These are phyloP conservation scores for Russula sp. DNA, from an alignment of 768 basidiomycete genomes.

Conservation along the genomic window DNA sequence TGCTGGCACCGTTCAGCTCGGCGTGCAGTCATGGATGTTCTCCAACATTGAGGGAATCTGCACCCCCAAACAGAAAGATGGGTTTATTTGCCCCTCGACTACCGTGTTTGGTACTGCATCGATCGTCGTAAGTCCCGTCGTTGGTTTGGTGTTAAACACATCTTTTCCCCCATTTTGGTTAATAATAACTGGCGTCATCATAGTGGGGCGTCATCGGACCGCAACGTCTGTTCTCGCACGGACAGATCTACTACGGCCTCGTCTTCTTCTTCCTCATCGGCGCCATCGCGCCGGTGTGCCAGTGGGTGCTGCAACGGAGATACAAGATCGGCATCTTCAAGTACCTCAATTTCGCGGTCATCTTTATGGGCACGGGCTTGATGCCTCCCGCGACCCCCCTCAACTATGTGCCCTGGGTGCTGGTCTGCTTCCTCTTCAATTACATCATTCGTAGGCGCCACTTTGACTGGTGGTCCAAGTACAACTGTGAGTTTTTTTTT, in stretches of 20 bases:
- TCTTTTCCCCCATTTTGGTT: not conserved
- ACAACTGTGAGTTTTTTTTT: constrained; percentile 28
- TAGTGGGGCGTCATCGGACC: constrained; percentile 69
- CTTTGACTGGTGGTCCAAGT: constrained; percentile 35
- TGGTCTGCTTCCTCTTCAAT: constrained; percentile 34
- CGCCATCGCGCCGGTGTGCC: constrained; percentile 47
- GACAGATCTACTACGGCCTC: constrained; percentile 29
- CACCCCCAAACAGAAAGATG: constrained; percentile 41
- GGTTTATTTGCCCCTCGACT: constrained; percentile 64
- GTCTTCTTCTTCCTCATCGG: constrained; percentile 76
- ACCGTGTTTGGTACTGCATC: constrained; percentile 74
- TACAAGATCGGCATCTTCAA: constrained; percentile 29
- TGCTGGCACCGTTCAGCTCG: constrained; percentile 66
- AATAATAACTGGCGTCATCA: too few relatives aligned
- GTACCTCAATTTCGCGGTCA: constrained; percentile 53
- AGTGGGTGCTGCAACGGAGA: constrained; percentile 38
- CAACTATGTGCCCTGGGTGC: constrained; percentile 35
- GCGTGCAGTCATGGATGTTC: constrained; percentile 75
- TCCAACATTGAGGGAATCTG: constrained; percentile 61
- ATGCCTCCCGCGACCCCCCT: constrained; percentile 38
- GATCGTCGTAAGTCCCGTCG: constrained; percentile 50
- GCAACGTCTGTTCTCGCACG: constrained; percentile 27
- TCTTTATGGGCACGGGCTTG: constrained; percentile 34
- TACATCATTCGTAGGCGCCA: constrained; percentile 33
- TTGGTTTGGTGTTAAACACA: not conserved